These are phyloP conservation scores for Mycena filopes DNA, from an alignment of 768 basidiomycete genomes.

Conservation along the genomic window DNA sequence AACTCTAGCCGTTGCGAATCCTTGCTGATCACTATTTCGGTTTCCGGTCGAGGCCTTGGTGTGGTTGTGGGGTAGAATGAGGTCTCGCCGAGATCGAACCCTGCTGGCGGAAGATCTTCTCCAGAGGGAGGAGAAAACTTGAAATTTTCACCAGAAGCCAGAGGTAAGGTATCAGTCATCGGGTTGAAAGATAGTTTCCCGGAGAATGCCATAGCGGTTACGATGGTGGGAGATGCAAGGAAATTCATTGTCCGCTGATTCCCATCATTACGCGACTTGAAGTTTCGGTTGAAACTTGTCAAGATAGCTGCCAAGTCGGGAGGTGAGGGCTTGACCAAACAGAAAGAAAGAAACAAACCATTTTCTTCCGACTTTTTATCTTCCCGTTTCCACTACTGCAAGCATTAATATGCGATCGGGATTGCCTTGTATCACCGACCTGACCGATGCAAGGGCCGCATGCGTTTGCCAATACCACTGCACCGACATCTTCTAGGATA, in stretches of 20 bases:
- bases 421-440: slow-evolving; percentile 48
- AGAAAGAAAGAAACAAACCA: slow-evolving; percentile 58
- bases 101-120: slow-evolving; percentile 82
- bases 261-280: slow-evolving; percentile 96
- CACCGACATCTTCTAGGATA: slow-evolving; percentile 89
- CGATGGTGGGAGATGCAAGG: slow-evolving; percentile 95
- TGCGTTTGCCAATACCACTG: slow-evolving; percentile 94
- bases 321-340: background rate
- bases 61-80: slow-evolving; percentile 81
- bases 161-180: slow-evolving; percentile 73
- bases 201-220: slow-evolving; percentile 97
- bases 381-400: slow-evolving; percentile 87
- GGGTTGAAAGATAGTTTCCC: slow-evolving; percentile 96
- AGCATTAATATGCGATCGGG: background rate
- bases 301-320: slow-evolving; percentile 75
- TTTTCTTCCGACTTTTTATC: slow-evolving; percentile 92
- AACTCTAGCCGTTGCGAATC: slow-evolving; percentile 88
- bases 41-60: slow-evolving; percentile 81
- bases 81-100: slow-evolving; percentile 81
- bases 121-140: slow-evolving; percentile 88
- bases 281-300: slow-evolving; percentile 94
- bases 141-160: slow-evolving; percentile 82
- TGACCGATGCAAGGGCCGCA: slow-evolving; percentile 99
- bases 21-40: slow-evolving; percentile 79
- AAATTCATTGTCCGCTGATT: slow-evolving; percentile 97